phyloP scores from a whole-genome alignment of 2,329 filamentous ascomycete species.

The Stachybotrys echinatus region DNA sequence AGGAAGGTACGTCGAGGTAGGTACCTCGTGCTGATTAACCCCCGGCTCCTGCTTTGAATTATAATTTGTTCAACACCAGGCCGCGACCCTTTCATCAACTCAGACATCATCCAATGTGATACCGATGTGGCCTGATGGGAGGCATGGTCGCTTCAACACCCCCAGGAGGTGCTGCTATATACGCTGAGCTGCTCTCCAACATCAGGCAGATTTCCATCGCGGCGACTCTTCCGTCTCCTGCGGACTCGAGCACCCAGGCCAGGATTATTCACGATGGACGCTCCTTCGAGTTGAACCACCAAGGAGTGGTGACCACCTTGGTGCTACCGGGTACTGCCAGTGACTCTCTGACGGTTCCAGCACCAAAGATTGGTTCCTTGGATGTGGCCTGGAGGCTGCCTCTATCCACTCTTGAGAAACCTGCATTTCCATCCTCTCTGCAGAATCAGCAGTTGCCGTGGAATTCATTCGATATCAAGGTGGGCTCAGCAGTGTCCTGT shows the following conservation, averaged over 20 bases:
- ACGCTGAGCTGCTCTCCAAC: constrained; percentile 61
- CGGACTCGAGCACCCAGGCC: constrained; percentile 35
- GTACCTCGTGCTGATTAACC: too few species aligned
- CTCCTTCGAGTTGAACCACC: constrained; percentile 43
- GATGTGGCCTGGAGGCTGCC: constrained; percentile 52
- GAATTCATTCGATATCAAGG: constrained; percentile 45
- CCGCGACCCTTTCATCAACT: too few species aligned
- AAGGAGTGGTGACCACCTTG: constrained; percentile 26
- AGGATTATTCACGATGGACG: constrained; percentile 38
- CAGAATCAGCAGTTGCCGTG: constrained; percentile 45
- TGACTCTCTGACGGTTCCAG: constrained; percentile 28
- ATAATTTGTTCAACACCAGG: too few species aligned
- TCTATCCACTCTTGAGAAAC: constrained; percentile 17
- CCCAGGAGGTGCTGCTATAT: constrained; percentile 30
- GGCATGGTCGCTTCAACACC: background rate
- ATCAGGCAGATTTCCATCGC: constrained; percentile 59
- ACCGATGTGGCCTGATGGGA: too few species aligned
- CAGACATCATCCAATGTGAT: too few species aligned
- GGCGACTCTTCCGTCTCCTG: constrained; percentile 41
- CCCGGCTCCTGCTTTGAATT: too few species aligned
- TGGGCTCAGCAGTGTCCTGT: constrained; percentile 36
- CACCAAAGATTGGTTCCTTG: constrained; percentile 22
- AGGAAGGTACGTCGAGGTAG: too few species aligned
- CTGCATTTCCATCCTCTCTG: constrained; percentile 17
- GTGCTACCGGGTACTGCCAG: constrained; percentile 38